Evolutionary conservation across 1,284 basidiomycete species (phyloP).

Genomic region (Rhizopogon parksii): DNA sequence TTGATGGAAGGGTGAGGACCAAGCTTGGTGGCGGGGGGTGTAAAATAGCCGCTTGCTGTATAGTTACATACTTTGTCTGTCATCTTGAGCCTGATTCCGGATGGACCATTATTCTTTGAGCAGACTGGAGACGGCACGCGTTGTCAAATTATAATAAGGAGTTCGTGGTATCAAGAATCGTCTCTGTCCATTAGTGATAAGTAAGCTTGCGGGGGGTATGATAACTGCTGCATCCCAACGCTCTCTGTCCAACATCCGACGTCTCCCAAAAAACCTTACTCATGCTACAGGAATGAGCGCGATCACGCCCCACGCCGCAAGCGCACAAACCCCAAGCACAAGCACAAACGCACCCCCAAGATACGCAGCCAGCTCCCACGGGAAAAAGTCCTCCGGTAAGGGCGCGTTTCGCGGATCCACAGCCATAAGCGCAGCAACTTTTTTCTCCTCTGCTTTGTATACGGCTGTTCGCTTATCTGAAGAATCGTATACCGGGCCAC

Average conservation of each 20-base stretch:
- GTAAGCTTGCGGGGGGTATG: too few relatives aligned
- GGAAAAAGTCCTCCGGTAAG: slow-evolving; percentile 12
- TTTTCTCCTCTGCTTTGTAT: slow-evolving; percentile 32
- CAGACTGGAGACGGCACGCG: too few relatives aligned
- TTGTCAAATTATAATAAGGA: too few relatives aligned
- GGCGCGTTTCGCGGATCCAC: slow-evolving; percentile 10
- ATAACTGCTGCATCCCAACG: too few relatives aligned
- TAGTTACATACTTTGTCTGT: background rate
- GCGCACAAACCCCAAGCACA: slow-evolving; percentile 30
- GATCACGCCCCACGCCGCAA: slow-evolving; percentile 31
- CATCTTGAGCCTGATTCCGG: background rate
- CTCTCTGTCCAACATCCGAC: too few relatives aligned
- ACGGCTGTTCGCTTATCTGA: slow-evolving; percentile 26
- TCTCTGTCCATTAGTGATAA: too few relatives aligned
- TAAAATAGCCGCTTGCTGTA: background rate
- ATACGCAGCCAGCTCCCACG: slow-evolving; percentile 34
- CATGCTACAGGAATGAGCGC: slow-evolving; percentile 22
- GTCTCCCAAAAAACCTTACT: background rate
- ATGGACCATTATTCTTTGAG: background rate
- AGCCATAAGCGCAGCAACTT: slow-evolving; percentile 19
- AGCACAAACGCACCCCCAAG: slow-evolving; percentile 36
- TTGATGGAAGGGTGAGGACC: slow-evolving; percentile 30
- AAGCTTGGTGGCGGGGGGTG: background rate
- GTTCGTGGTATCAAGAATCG: too few relatives aligned
- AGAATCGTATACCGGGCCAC: slow-evolving; percentile 19